Evolutionary conservation across 495 filamentous ascomycete species (phyloP).

Genomic region (Trichoderma orchidacearum): DNA sequence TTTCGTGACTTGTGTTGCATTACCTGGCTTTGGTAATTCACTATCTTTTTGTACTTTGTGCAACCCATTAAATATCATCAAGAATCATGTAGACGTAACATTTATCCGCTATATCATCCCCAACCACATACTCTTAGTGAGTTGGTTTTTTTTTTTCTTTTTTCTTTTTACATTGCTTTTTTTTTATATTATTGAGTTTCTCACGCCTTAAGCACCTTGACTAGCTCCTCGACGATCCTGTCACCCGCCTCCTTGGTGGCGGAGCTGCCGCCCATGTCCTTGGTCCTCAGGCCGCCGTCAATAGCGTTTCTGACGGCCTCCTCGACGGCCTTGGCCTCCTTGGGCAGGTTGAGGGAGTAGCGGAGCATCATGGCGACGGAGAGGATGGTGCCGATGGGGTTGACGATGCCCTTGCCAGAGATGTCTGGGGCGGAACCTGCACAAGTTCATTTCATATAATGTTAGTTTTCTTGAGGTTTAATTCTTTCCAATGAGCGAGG

Average conservation of each 20-base stretch:
- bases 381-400: constrained; percentile 70
- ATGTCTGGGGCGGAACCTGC: constrained; percentile 61
- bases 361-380: constrained; percentile 86
- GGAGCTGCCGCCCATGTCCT: constrained; percentile 63
- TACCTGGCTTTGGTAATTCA: no score
- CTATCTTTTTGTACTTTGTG: no score
- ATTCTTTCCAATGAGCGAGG: background rate
- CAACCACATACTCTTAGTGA: no score
- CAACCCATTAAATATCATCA: no score
- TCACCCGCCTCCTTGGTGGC: constrained; percentile 72
- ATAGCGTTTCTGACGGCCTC: constrained; percentile 65
- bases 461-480: constrained; percentile 5
- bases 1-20: no score
- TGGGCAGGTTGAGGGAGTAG: constrained; percentile 69
- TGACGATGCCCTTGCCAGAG: constrained; percentile 78
- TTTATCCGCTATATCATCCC: no score
- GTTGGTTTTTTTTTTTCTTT: background rate
- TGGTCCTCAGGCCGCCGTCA: constrained; percentile 59
- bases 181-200: no score
- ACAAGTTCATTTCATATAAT: constrained; percentile 1
- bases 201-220: constrained; percentile 32
- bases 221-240: constrained; percentile 59
- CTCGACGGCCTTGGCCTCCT: constrained; percentile 62
- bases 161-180: no score
- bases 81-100: no score